These are phyloP conservation scores for Rhododendron henanense DNA, from an alignment of 148 eudicot genomes.

Conservation along the genomic window DNA sequence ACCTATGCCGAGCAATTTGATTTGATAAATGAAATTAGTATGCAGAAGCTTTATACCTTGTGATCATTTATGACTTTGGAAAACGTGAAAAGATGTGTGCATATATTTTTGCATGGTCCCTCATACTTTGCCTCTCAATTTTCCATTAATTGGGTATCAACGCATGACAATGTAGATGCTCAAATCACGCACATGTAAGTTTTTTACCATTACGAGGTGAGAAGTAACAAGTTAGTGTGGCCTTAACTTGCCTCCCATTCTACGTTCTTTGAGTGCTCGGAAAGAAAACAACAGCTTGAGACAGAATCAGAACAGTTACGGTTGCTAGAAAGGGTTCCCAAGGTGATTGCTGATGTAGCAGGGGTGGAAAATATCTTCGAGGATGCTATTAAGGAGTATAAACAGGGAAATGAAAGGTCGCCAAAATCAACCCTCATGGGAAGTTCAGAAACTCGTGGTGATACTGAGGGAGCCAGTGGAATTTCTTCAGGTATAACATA, in stretches of 20 bases:
- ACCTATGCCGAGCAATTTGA: not conserved
- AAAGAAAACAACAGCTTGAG: conserved; percentile 35
- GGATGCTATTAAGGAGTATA: conserved; percentile 13
- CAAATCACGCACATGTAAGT: not conserved
- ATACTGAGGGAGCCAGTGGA: conserved; percentile 10
- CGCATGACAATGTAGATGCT: not conserved
- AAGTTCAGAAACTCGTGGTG: conserved; percentile 3
- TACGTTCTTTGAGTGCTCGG: conserved; percentile 42
- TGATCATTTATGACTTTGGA: not conserved
- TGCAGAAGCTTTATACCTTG: not conserved
- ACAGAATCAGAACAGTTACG: conserved; percentile 43
- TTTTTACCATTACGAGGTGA: not conserved
- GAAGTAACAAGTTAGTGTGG: not conserved
- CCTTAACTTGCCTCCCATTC: conserved; percentile 29
- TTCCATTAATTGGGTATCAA: not conserved
- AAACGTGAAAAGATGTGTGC: not conserved
- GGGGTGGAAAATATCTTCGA: conserved; percentile 23
- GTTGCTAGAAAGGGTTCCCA: conserved; percentile 44
- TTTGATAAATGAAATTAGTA: not conserved
- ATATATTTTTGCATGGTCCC: not conserved
- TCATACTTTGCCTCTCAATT: not conserved
- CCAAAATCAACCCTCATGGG: conserved; percentile 8
- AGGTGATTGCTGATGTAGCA: conserved; percentile 40
- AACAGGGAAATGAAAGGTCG: conserved; percentile 4
- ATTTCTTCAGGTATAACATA: conserved; percentile 15